phyloP scores from a whole-genome alignment of 306 rosid species.

The Phaseolus lunatus region DNA sequence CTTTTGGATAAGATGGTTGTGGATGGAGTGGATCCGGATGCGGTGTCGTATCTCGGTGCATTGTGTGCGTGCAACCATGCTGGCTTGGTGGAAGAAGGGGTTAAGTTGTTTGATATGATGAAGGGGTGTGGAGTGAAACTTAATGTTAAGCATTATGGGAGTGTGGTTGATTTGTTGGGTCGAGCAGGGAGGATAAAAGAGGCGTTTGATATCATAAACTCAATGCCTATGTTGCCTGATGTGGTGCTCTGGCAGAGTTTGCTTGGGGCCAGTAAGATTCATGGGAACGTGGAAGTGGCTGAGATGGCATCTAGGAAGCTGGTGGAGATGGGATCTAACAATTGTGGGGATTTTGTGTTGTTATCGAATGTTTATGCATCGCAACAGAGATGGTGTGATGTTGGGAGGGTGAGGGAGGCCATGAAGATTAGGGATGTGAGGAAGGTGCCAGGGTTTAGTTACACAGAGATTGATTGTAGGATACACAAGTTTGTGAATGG shows the following conservation, averaged over 20 bases:
- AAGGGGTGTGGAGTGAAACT: constrained; percentile 49
- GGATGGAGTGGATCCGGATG: constrained; percentile 58
- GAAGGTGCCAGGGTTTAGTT: constrained; percentile 87
- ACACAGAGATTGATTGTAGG: constrained; percentile 68
- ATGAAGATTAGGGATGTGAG: constrained; percentile 77
- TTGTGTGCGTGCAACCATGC: constrained; percentile 89
- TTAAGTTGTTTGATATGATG: constrained; percentile 72
- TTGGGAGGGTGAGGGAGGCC: constrained; percentile 75
- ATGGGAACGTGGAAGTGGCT: constrained; percentile 84
- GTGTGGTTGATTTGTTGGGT: constrained; percentile 83
- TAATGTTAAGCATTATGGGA: constrained; percentile 85
- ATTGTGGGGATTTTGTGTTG: constrained; percentile 89
- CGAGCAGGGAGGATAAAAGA: constrained; percentile 85
- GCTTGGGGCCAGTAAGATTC: constrained; percentile 93
- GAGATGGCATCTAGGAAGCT: constrained; percentile 72
- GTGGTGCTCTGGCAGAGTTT: constrained; percentile 85
- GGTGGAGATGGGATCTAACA: constrained; percentile 81
- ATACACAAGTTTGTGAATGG: constrained; percentile 79
- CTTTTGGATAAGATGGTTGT: constrained; percentile 64
- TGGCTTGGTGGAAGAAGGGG: constrained; percentile 82
- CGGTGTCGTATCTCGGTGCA: constrained; percentile 79
- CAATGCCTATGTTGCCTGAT: constrained; percentile 73
- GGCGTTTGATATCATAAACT: constrained; percentile 66
- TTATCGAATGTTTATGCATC: constrained; percentile 87
- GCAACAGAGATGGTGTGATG: constrained; percentile 82